Conservation (phyloP, 805 yeast genomes). For the Lachancea lanzarotensis region DNA sequence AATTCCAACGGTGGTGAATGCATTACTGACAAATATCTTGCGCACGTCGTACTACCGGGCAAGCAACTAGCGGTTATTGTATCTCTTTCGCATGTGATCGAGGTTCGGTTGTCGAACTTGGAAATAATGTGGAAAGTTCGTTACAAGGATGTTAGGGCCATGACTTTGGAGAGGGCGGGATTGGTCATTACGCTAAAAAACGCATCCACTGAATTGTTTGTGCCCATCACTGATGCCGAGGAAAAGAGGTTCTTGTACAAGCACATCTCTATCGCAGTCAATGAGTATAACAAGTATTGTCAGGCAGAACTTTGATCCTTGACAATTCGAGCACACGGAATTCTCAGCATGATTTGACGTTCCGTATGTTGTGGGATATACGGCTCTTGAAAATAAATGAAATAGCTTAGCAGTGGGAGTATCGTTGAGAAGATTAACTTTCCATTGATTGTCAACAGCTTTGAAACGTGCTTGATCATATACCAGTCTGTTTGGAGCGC, state of each 20-base stretch:
- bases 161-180: slow-evolving; percentile 75
- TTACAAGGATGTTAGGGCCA: slow-evolving; percentile 59
- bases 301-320: slow-evolving; percentile 43
- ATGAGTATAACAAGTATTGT: slow-evolving; percentile 65
- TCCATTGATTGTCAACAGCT: no score
- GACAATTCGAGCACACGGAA: no score
- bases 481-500: no score
- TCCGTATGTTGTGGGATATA: no score
- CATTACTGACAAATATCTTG: slow-evolving; percentile 67
- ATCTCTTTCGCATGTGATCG: slow-evolving; percentile 61
- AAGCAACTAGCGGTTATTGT: slow-evolving; percentile 71
- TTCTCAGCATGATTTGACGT: no score
- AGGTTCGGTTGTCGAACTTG: slow-evolving; percentile 57
- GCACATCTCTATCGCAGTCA: slow-evolving; percentile 73
- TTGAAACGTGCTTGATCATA: no score
- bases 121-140: slow-evolving; percentile 64
- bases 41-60: slow-evolving; percentile 79
- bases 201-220: slow-evolving; percentile 58
- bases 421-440: no score
- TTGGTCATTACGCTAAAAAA: slow-evolving; percentile 56
- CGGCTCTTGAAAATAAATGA: no score
- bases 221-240: slow-evolving; percentile 66
- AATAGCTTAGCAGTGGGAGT: no score
- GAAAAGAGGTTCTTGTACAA: slow-evolving; percentile 62
- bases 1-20: slow-evolving; percentile 73